A percentile compares a stretch with the other conserved stretches of the same genome.
Evolutionary conservation across 371 early-diverging fungal species (phyloP).

Genomic region (Mucor mucedo): DNA sequence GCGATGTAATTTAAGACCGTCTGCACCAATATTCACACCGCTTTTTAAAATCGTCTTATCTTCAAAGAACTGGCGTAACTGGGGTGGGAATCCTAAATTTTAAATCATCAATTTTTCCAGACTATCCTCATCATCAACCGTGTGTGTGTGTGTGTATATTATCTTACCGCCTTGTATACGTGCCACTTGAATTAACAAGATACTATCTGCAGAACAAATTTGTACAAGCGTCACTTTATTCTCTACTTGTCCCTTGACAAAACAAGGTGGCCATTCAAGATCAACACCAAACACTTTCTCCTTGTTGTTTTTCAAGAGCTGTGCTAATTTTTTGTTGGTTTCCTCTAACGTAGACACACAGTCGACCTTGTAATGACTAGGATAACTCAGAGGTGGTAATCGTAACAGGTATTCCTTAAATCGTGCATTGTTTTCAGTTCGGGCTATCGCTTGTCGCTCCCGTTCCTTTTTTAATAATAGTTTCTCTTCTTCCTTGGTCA

Average conservation of each 20-base stretch:
- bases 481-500: neutral
- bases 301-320: conserved; percentile 9
- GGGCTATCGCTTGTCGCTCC: neutral
- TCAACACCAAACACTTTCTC: conserved; percentile 55
- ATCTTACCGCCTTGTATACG: conserved; percentile 42
- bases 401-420: conserved; percentile 15
- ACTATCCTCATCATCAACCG: too few relatives aligned
- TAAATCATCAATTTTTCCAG: too few relatives aligned
- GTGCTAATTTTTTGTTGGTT: conserved; percentile 12
- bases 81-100: conserved; percentile 42
- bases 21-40: conserved; percentile 59
- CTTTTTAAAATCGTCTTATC: conserved; percentile 48
- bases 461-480: conserved; percentile 9
- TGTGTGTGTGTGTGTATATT: too few relatives aligned
- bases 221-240: conserved; percentile 58
- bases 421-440: neutral
- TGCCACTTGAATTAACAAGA: conserved; percentile 54
- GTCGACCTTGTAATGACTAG: conserved; percentile 27
- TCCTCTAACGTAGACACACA: conserved; percentile 18
- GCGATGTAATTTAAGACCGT: conserved; percentile 52
- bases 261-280: conserved; percentile 62
- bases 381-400: conserved; percentile 25
- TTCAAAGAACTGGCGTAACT: conserved; percentile 44
- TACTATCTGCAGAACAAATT: conserved; percentile 49
- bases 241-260: conserved; percentile 34